Evolutionary conservation across 2,329 filamentous ascomycete species (phyloP).

Genomic region (Ilyonectria destructans): DNA sequence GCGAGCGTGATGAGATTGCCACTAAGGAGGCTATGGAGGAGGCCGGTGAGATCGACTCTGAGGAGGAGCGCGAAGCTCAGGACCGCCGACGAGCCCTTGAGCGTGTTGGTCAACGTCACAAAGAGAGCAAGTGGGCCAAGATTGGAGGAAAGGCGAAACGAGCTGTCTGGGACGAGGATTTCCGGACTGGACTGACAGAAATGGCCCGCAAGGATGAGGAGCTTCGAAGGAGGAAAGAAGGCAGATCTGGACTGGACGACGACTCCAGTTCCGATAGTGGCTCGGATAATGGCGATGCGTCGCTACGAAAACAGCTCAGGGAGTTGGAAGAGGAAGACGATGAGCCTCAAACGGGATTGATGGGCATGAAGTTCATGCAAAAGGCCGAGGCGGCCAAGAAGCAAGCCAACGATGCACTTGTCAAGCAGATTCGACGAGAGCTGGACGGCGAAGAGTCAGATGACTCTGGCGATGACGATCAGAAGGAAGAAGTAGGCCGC

Average conservation of each 20-base stretch:
- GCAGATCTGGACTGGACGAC: constrained; percentile 67
- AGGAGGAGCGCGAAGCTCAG: constrained; percentile 74
- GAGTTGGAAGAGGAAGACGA: constrained; percentile 64
- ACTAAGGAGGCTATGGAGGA: constrained; percentile 68
- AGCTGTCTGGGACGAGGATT: constrained; percentile 91
- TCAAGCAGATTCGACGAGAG: constrained; percentile 79
- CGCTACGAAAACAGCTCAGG: constrained; percentile 64
- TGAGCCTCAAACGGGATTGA: constrained; percentile 77
- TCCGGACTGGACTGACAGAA: constrained; percentile 82
- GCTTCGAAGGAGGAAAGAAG: constrained; percentile 84
- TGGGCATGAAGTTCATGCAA: constrained; percentile 95
- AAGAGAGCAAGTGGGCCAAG: constrained; percentile 95
- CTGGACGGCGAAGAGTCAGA: constrained; percentile 75
- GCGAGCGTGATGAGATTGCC: constrained; percentile 69
- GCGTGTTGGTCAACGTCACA: constrained; percentile 87
- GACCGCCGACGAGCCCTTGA: constrained; percentile 87
- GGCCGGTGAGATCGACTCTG: constrained; percentile 74
- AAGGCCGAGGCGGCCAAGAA: constrained; percentile 86
- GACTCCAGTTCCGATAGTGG: constrained; percentile 71
- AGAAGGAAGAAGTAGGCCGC: constrained; percentile 76
- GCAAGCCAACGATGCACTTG: constrained; percentile 84
- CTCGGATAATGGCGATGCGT: constrained; percentile 72
- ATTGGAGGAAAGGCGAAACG: constrained; percentile 84
- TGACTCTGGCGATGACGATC: constrained; percentile 69
- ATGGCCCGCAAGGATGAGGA: constrained; percentile 89